phyloP scores from a whole-genome alignment of 192 early-diverging fungal genomes.

The Lunasporangiospora selenospora region DNA sequence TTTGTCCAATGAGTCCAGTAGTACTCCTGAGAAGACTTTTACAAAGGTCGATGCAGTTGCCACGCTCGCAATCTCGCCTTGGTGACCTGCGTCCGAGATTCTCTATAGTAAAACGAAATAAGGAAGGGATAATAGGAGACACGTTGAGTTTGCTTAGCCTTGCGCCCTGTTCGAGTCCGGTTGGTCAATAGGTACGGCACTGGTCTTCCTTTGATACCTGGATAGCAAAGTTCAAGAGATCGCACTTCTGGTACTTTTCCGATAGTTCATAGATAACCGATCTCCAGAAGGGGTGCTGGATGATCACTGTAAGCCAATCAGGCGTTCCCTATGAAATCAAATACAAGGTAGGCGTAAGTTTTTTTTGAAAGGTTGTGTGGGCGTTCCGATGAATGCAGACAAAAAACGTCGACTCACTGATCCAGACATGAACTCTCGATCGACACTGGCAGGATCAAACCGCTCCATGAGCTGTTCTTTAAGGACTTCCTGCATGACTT shows the following conservation, averaged over 20 bases:
- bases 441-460: constrained; percentile 65
- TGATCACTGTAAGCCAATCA: constrained; percentile 63
- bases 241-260: constrained; percentile 65
- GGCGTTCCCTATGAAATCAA: constrained; percentile 48
- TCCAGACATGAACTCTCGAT: constrained; percentile 55
- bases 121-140: neutral
- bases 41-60: constrained; percentile 72
- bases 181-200: too few relatives aligned
- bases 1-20: constrained; percentile 66
- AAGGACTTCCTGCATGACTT: constrained; percentile 56
- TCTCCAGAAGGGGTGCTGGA: constrained; percentile 68
- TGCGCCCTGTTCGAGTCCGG: too few relatives aligned
- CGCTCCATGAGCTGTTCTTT: constrained; percentile 63
- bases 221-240: constrained; percentile 67
- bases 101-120: constrained; percentile 28
- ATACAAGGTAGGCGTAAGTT: too few relatives aligned
- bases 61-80: constrained; percentile 69
- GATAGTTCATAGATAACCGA: constrained; percentile 70
- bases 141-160: too few relatives aligned
- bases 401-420: too few relatives aligned
- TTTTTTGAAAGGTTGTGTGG: too few relatives aligned
- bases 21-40: constrained; percentile 67
- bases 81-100: constrained; percentile 69
- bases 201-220: constrained; percentile 53
- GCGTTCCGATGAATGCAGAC: too few relatives aligned